phyloP scores from a whole-genome alignment of 495 filamentous ascomycete genomes.

The Haplographium delicatum region DNA sequence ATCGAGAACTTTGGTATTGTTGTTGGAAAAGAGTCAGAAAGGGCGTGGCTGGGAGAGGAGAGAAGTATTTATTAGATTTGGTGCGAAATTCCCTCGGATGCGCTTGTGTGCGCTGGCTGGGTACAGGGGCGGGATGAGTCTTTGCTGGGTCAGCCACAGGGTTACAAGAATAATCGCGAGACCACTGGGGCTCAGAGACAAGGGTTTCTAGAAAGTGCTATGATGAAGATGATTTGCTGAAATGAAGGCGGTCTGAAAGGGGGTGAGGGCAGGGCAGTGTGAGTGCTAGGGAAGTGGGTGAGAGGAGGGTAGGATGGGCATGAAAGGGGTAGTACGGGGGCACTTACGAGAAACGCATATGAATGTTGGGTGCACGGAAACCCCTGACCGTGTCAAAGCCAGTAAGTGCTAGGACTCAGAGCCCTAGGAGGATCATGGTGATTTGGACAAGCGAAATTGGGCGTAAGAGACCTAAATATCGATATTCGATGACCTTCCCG shows the following conservation, averaged over 20 bases:
- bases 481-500: too few relatives aligned
- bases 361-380: conserved; percentile 5
- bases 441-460: too few relatives aligned
- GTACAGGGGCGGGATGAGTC: conserved; percentile 4
- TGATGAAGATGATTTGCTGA: conserved; percentile 6
- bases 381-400: not conserved
- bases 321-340: conserved; percentile 1
- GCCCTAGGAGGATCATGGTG: too few relatives aligned
- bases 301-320: not conserved
- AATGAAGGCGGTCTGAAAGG: conserved; percentile 11
- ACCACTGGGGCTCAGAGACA: conserved; percentile 5
- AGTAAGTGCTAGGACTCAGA: too few relatives aligned
- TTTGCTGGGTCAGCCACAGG: conserved; percentile 7
- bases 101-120: conserved; percentile 3
- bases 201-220: conserved; percentile 11
- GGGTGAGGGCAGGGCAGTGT: too few relatives aligned
- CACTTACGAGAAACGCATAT: conserved; percentile 2
- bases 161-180: conserved; percentile 4
- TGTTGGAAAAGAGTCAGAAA: not conserved
- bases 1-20: not conserved
- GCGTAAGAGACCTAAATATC: too few relatives aligned
- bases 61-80: conserved; percentile 3
- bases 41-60: conserved; percentile 5
- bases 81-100: conserved; percentile 9
- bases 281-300: not conserved